phyloP scores from a whole-genome alignment of 805 yeast genomes.

The Metschnikowia lachancei region DNA sequence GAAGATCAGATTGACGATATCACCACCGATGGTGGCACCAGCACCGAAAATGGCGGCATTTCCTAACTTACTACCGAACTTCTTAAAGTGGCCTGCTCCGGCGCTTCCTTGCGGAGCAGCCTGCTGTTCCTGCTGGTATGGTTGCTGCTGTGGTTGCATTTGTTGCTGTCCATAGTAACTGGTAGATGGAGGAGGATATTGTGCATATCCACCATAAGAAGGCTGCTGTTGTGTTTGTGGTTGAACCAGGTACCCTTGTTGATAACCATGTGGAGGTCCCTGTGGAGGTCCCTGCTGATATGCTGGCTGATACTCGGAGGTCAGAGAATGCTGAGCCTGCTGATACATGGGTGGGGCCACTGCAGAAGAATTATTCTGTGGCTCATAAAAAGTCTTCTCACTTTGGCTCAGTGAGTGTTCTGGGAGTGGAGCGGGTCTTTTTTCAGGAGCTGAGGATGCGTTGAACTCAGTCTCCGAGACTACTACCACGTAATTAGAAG shows the following conservation, averaged over 20 bases:
- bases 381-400: conserved; percentile 8
- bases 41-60: conserved; percentile 96
- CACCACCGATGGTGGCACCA: conserved; percentile 90
- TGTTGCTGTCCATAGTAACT: conserved; percentile 41
- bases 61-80: conserved; percentile 77
- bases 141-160: conserved; percentile 17
- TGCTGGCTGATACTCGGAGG: conserved; percentile 14
- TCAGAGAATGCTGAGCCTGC: conserved; percentile 21
- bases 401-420: conserved; percentile 17
- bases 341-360: conserved; percentile 15
- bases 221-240: conserved; percentile 22
- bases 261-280: no score
- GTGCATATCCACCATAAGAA: conserved; percentile 38
- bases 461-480: conserved; percentile 34
- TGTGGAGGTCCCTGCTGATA: background rate
- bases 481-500: conserved; percentile 73
- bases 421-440: conserved; percentile 5
- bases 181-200: conserved; percentile 52
- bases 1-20: conserved; percentile 71
- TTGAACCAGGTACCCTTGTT: background rate
- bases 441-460: conserved; percentile 22
- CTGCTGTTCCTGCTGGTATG: conserved; percentile 21
- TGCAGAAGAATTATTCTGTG: background rate
- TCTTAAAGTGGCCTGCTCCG: conserved; percentile 44
- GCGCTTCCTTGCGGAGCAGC: conserved; percentile 2